phyloP scores from a whole-genome alignment of 805 yeast species.

The Ogataea trehaloabstinens region DNA sequence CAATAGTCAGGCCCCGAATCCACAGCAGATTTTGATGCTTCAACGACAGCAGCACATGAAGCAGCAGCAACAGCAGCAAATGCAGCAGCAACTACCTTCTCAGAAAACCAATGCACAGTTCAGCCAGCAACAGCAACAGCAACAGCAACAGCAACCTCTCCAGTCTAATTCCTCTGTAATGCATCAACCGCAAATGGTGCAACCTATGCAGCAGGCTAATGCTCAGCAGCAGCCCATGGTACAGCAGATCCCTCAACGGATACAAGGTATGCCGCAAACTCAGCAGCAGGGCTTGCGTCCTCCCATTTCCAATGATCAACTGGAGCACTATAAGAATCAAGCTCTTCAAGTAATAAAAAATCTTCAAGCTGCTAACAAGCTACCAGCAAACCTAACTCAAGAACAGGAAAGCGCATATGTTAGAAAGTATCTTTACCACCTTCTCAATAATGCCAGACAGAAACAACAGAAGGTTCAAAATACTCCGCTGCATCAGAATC shows the following conservation, averaged over 20 bases:
- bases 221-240: slow-evolving; percentile 13
- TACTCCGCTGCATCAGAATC: slow-evolving; percentile 17
- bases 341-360: slow-evolving; percentile 34
- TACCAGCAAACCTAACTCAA: slow-evolving; percentile 30
- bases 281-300: slow-evolving; percentile 8
- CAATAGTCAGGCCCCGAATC: slow-evolving; percentile 23
- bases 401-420: slow-evolving; percentile 36
- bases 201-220: slow-evolving; percentile 1
- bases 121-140: slow-evolving; percentile 5
- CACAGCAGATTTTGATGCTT: slow-evolving; percentile 31
- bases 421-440: slow-evolving; percentile 31
- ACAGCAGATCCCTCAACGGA: slow-evolving; percentile 17
- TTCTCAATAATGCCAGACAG: slow-evolving; percentile 20
- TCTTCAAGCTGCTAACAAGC: slow-evolving; percentile 32
- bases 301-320: slow-evolving; percentile 22
- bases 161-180: neutral
- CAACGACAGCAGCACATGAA: slow-evolving; percentile 32
- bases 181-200: slow-evolving; percentile 4
- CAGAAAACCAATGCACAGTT: slow-evolving; percentile 2
- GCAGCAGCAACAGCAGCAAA: slow-evolving; percentile 20
- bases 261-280: slow-evolving; percentile 16
- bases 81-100: slow-evolving; percentile 22
- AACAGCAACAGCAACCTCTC: slow-evolving; percentile 2
- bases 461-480: slow-evolving; percentile 18
- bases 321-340: slow-evolving; percentile 32